Conservation (phyloP, 768 basidiomycete species). For the Sarcomyxa edulis region DNA sequence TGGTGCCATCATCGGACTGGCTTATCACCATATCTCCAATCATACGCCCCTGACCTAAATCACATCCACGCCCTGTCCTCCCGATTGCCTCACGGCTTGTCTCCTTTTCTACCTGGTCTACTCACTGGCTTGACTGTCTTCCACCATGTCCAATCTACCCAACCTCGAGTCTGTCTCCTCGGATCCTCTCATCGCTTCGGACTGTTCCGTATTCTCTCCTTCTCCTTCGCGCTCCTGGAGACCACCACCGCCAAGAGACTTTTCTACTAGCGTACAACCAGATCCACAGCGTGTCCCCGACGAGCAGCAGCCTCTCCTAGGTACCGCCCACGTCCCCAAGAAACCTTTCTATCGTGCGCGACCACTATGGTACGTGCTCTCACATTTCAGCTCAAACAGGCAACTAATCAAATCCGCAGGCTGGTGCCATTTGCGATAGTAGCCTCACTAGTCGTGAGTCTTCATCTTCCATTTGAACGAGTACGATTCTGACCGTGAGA, state of each 20-base stretch:
- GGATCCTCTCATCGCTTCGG: slow-evolving; percentile 14
- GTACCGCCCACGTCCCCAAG: slow-evolving; percentile 18
- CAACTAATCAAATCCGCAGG: slow-evolving; percentile 34
- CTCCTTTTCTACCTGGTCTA: too few species aligned
- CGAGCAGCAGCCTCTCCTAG: slow-evolving; percentile 12
- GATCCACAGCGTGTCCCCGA: too few species aligned
- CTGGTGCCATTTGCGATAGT: slow-evolving; percentile 72
- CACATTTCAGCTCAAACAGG: background rate
- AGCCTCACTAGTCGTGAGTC: slow-evolving; percentile 59
- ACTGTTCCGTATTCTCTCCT: slow-evolving; percentile 12
- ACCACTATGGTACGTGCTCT: slow-evolving; percentile 39
- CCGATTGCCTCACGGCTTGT: too few species aligned
- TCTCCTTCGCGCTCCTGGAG: slow-evolving; percentile 8
- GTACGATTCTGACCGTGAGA: background rate
- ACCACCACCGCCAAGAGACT: background rate
- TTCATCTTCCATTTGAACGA: background rate
- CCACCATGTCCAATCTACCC: slow-evolving; percentile 10
- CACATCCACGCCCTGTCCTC: too few species aligned
- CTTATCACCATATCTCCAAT: too few species aligned
- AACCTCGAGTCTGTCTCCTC: slow-evolving; percentile 12
- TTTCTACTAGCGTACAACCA: too few species aligned
- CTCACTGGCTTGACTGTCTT: too few species aligned
- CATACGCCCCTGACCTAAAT: too few species aligned
- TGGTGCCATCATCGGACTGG: too few species aligned
- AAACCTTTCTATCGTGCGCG: slow-evolving; percentile 50